Conservation (phyloP, 495 filamentous ascomycete species). For the Aspergillus kassunensis region DNA sequence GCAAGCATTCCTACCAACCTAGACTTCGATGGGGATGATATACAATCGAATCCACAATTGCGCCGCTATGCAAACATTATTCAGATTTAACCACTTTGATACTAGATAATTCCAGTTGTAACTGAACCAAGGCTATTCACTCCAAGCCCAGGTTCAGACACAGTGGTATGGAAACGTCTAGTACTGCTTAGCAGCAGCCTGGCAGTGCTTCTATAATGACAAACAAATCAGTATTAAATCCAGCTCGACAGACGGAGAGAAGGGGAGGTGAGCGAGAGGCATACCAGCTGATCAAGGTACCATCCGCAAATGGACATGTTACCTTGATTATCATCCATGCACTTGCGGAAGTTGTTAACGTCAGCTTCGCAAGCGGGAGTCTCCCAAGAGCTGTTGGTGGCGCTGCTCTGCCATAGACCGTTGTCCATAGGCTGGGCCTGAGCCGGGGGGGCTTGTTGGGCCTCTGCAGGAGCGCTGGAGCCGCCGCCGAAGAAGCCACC, state of each 20-base stretch:
- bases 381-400: constrained; percentile 44
- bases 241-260: neutral
- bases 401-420: constrained; percentile 51
- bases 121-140: no score
- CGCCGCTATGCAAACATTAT: constrained; percentile 26
- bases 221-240: constrained; percentile 25
- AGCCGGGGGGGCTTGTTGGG: constrained; percentile 40
- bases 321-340: constrained; percentile 90
- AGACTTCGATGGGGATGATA: neutral
- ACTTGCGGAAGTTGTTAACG: constrained; percentile 82
- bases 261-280: constrained; percentile 14
- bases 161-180: constrained; percentile 37
- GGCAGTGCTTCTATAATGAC: constrained; percentile 74
- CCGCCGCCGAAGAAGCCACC: constrained; percentile 78
- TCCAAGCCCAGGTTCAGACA: constrained; percentile 7
- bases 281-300: constrained; percentile 91
- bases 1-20: neutral
- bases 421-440: constrained; percentile 44
- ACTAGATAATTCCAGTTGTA: no score
- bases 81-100: no score
- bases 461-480: constrained; percentile 53
- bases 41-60: constrained; percentile 12
- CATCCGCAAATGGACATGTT: constrained; percentile 94
- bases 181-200: constrained; percentile 82
- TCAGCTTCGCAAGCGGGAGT: constrained; percentile 67